Percentiles rank a stretch among this genome's conserved stretches.
Evolutionary conservation across 2,329 filamentous ascomycete species (phyloP).

Genomic region (Dactylellina haptotyla): DNA sequence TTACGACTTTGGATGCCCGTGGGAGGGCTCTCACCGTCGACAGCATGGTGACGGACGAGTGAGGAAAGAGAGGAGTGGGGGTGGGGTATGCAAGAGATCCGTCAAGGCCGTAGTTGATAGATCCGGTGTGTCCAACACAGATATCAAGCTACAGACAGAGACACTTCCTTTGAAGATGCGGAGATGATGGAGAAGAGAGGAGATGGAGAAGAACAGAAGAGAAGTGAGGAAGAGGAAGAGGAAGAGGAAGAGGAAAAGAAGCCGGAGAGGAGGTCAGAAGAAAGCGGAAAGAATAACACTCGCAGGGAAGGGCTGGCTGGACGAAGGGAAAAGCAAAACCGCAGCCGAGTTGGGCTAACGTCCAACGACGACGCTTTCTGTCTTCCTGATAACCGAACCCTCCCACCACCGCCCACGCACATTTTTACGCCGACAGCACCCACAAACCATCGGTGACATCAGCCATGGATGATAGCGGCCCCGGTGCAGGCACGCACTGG

Average conservation of each 20-base stretch:
- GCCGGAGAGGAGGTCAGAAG: constrained; percentile 37
- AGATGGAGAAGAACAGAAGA: constrained; percentile 48
- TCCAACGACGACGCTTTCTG: neutral
- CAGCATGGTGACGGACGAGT: constrained; percentile 56
- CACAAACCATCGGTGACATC: constrained; percentile 37
- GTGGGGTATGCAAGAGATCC: constrained; percentile 30
- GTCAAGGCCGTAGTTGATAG: neutral
- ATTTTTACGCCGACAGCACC: constrained; percentile 1
- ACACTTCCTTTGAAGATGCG: constrained; percentile 51
- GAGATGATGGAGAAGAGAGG: constrained; percentile 54
- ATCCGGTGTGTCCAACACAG: constrained; percentile 44
- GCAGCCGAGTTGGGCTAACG: constrained; percentile 36
- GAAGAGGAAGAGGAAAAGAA: constrained; percentile 60
- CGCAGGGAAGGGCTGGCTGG: constrained; percentile 58
- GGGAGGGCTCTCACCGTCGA: constrained; percentile 57
- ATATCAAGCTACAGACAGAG: constrained; percentile 15
- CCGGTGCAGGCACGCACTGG: neutral
- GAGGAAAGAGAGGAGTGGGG: constrained; percentile 34
- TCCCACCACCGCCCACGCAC: neutral
- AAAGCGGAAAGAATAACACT: constrained; percentile 61
- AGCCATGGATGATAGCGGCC: constrained; percentile 16
- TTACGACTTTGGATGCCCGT: constrained; percentile 58
- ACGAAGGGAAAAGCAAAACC: constrained; percentile 60
- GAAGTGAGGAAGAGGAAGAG: constrained; percentile 55
- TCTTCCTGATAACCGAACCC: constrained; percentile 40